Evolutionary conservation across 768 basidiomycete genomes (phyloP), one percentile per base, ranked within the genome.

Genomic region (Hydnomerulius pinastri): DNA sequence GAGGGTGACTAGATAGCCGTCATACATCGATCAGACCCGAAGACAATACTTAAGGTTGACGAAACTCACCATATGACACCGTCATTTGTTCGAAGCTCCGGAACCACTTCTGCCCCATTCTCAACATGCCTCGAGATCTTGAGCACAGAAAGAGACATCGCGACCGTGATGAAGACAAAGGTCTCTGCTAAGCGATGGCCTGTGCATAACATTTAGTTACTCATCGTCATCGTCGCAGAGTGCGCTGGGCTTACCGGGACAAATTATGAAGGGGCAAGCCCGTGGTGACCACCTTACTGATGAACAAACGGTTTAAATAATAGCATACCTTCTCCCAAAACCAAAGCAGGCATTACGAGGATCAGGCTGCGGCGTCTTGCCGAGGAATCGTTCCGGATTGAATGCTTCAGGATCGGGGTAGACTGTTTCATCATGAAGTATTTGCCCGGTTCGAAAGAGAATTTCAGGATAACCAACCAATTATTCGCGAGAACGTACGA

Each of bases 371-470:
- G 43, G 28, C 18, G 21, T 21, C 5, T 42, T 24, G 13, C 43
- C 55, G 5, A 58, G 41, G 36, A 44, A 66, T n/a, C 65, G 56
- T 17, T 66, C 66, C 7, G 66, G 66, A 5, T 50, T 62, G 45
- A 67, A 66, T 4, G n/a, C 23, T 11, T 54, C 46, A 13, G 66
- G 67, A 38, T 65, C 49, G 21, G 51, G 44, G 51, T 67, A 67
- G 27, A 28, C 58, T 11, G 69, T 63, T 8, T 74, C 71, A 58
- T 82, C 74, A 48, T 79, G 77, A 7, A 77, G 62, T 65, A 82
- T 81, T 33, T 64, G 63, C 80, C 81, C 80, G 48, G 18, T 21
- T 9, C n/a, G n/a, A n/a, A n/a, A n/a, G n/a, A n/a, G n/a, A n/a
- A n/a, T n/a, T n/a, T n/a, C n/a, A n/a, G n/a, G n/a, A n/a, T n/a